Percentiles rank a stretch among this genome's conserved stretches.
phyloP scores from a whole-genome alignment of 305 asterid genomes.

The Nicotiana rustica region DNA sequence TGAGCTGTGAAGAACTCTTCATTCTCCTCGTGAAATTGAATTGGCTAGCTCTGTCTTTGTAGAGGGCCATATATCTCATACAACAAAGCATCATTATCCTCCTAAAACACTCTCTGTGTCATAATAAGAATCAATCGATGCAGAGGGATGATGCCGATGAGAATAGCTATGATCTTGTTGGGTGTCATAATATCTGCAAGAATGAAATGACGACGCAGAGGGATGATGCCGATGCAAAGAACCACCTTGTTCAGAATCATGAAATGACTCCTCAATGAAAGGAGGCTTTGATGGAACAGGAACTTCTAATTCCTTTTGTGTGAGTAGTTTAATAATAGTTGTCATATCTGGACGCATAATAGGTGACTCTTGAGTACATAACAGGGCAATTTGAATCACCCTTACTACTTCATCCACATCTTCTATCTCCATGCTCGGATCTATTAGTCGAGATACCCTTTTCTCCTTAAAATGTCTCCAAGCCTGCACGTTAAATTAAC shows the following conservation, averaged over 20 bases:
- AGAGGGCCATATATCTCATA: neutral
- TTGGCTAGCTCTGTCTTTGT: neutral
- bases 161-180: conserved; percentile 15
- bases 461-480: conserved; percentile 34
- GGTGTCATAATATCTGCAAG: conserved; percentile 31
- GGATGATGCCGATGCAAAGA: conserved; percentile 12
- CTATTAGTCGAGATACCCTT: conserved; percentile 29
- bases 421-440: conserved; percentile 22
- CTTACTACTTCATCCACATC: conserved; percentile 24
- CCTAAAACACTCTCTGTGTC: conserved; percentile 27
- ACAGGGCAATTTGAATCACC: conserved; percentile 33
- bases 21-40: neutral
- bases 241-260: neutral
- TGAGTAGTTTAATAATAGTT: conserved; percentile 21
- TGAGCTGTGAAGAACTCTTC: neutral
- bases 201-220: conserved; percentile 12
- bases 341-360: conserved; percentile 37
- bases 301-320: conserved; percentile 30
- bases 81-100: neutral
- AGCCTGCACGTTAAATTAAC: conserved; percentile 19
- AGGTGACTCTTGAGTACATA: conserved; percentile 38
- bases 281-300: conserved; percentile 38
- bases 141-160: conserved; percentile 28
- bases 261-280: conserved; percentile 30
- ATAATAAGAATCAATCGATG: conserved; percentile 31